Conservation (phyloP, 768 basidiomycete species). For the Sarcodon aspratus region DNA sequence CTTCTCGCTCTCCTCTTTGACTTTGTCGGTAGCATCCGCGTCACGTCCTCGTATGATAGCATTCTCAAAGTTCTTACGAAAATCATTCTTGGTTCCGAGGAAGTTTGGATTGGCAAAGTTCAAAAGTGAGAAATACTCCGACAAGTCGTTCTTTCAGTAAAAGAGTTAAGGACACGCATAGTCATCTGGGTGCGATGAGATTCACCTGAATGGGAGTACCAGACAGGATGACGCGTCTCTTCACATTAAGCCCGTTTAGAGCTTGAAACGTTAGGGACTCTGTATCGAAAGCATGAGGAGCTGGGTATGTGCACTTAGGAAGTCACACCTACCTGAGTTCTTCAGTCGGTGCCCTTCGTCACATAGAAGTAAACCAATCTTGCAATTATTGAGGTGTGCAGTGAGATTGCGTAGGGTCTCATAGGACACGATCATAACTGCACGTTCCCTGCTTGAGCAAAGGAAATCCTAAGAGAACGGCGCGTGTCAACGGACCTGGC, state of each 20-base stretch:
- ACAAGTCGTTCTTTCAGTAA: conserved; percentile 64
- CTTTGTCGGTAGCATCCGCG: conserved; percentile 67
- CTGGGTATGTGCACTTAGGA: neutral
- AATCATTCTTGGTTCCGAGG: conserved; percentile 80
- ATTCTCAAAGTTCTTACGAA: conserved; percentile 92
- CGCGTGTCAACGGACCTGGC: conserved; percentile 46
- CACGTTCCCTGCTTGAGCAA: neutral
- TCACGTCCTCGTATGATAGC: conserved; percentile 86
- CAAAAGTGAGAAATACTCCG: conserved; percentile 88
- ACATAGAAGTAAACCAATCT: conserved; percentile 85
- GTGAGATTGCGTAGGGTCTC: conserved; percentile 84
- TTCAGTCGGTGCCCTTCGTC: conserved; percentile 97
- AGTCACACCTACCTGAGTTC: conserved; percentile 60
- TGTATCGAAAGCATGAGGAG: conserved; percentile 15
- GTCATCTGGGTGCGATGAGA: neutral
- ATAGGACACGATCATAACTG: conserved; percentile 98
- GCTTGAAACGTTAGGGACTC: conserved; percentile 85
- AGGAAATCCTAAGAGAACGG: neutral
- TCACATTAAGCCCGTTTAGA: conserved; percentile 72
- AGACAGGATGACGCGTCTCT: conserved; percentile 85
- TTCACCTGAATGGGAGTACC: conserved; percentile 85
- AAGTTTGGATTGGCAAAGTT: conserved; percentile 91
- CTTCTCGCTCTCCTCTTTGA: conserved; percentile 74
- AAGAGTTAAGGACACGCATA: too few species aligned
- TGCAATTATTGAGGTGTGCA: conserved; percentile 64